Conservation (phyloP, 495 filamentous ascomycete genomes). For the Cercophora sp. region DNA sequence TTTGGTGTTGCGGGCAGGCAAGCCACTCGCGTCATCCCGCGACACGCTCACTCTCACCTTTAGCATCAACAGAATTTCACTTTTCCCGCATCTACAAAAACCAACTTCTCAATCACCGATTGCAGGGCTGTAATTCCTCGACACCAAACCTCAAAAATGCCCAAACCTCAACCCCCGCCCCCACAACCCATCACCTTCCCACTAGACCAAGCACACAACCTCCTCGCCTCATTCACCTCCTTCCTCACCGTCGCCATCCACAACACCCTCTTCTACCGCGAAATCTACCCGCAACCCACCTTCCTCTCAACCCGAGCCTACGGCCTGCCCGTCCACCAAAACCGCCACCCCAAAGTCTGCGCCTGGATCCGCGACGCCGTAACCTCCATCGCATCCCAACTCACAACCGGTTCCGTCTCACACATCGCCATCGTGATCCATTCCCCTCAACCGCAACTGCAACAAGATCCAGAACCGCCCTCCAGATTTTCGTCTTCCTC, state of each 20-base stretch:
- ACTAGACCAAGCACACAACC: constrained; percentile 33
- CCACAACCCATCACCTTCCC: constrained; percentile 4
- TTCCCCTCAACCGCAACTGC: constrained; percentile 45
- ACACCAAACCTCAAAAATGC: too few species aligned
- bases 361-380: constrained; percentile 85
- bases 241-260: constrained; percentile 90
- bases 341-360: constrained; percentile 85
- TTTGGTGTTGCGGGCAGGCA: constrained; percentile 4
- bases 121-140: too few species aligned
- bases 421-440: constrained; percentile 75
- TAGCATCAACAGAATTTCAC: background rate
- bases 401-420: constrained; percentile 55
- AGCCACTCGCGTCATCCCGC: too few species aligned
- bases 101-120: too few species aligned
- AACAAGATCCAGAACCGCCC: background rate
- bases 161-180: background rate
- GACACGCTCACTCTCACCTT: background rate
- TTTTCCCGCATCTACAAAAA: too few species aligned
- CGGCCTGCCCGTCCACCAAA: constrained; percentile 86
- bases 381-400: constrained; percentile 66
- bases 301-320: constrained; percentile 82
- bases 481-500: background rate
- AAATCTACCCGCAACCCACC: constrained; percentile 73
- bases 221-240: constrained; percentile 59
- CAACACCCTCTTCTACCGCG: constrained; percentile 85